Evolutionary conservation across 495 filamentous ascomycete genomes (phyloP), one percentile per base, ranked within the genome.

Genomic region (Halenospora varia): DNA sequence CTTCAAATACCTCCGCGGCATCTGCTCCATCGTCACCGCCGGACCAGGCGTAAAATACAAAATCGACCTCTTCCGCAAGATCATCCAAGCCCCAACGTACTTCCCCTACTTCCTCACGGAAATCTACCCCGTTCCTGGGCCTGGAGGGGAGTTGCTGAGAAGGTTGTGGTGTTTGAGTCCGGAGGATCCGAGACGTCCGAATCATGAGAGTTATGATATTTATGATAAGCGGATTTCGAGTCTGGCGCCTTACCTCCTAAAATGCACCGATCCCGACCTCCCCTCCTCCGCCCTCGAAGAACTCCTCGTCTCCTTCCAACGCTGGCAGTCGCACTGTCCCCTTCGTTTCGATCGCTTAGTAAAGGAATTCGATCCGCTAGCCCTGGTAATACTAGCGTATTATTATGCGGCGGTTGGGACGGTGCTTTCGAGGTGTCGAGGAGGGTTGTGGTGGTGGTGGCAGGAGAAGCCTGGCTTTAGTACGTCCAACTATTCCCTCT

Each of bases 341-440:
- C 22, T 25, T 41, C 39, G 58, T 3, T 65, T 70, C 35, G 60
- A 64, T 10, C 25, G 17, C 1, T 59, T 71, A 55, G 39, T 73
- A 3, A 60, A 64, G 41, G 40, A 51, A 2, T 62, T 57, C 2
- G 24, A 56, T 3, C 66, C 69, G 0, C 67, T 71, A 59, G 67
- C 68, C 0, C 18, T 71, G 41, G 67, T 62, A 1, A 29, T 71
- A 2, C 53, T 73, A 3, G 64, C 54, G 1, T 70, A 71, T 48
- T 71, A 66, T 55, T 71, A 66, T 39, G 48, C 68, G 15, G 61
- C 64, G 2, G 45, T 73, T 11, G 62, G 71, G 19, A 25, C 44
- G 25, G 60, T 55, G 35, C 53, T 60, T 4, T 53, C 56, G 3
- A 49, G 59, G 1, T 70, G 69, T 69, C 55, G 8, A 8, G 19